phyloP scores from a whole-genome alignment of 306 rosid genomes.

The Pterocarpus santalinus region DNA sequence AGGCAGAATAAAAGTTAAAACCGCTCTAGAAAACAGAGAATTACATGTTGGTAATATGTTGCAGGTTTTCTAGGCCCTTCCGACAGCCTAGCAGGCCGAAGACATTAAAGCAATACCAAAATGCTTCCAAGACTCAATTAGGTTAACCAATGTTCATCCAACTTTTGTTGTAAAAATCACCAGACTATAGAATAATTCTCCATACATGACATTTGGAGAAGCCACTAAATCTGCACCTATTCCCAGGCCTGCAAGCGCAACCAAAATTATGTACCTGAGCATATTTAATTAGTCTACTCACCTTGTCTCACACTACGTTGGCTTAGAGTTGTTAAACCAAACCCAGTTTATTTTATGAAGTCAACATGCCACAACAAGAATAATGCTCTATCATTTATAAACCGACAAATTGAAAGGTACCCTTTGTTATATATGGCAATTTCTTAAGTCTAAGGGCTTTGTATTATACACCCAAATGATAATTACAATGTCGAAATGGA shows the following conservation, averaged over 20 bases:
- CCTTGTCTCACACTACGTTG: constrained; percentile 25
- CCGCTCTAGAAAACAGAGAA: background rate
- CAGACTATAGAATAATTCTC: background rate
- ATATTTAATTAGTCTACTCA: constrained; percentile 40
- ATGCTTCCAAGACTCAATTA: background rate
- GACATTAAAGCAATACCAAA: background rate
- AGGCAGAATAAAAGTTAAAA: background rate
- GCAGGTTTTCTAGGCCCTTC: background rate
- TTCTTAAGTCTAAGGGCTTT: constrained; percentile 22
- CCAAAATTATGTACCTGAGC: background rate
- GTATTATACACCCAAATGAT: constrained; percentile 35
- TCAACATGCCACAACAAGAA: constrained; percentile 35
- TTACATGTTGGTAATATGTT: background rate
- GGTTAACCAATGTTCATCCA: background rate
- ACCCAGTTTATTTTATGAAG: constrained; percentile 13
- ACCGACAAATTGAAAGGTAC: constrained; percentile 25
- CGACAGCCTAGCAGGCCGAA: constrained; percentile 6
- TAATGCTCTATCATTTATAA: background rate
- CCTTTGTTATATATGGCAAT: background rate
- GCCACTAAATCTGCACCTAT: background rate
- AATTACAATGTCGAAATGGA: constrained; percentile 26
- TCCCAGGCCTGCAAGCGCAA: constrained; percentile 41
- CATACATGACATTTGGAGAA: constrained; percentile 33
- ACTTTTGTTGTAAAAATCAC: background rate
- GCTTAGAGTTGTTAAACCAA: constrained; percentile 22